Evolutionary conservation across 2,329 filamentous ascomycete species (phyloP).

Genomic region (Fusarium denticulatum): DNA sequence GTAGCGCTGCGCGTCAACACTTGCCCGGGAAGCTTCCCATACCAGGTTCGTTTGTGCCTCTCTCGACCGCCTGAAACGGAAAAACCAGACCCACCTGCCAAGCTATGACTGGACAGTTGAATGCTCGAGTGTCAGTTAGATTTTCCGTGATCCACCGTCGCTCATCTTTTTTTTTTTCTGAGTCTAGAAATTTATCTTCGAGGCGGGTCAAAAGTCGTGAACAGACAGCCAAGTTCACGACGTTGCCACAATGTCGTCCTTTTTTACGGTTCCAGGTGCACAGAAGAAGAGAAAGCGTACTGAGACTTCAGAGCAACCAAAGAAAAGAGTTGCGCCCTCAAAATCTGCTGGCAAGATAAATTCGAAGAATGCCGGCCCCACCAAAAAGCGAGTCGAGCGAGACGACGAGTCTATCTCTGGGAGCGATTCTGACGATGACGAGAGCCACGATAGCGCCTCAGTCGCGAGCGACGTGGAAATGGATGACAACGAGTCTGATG

Average conservation of each 20-base stretch:
- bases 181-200: constrained; percentile 43
- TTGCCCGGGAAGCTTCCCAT: constrained; percentile 37
- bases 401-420: constrained; percentile 83
- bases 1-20: constrained; percentile 52
- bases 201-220: constrained; percentile 44
- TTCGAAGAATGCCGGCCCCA: constrained; percentile 52
- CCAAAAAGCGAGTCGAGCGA: constrained; percentile 60
- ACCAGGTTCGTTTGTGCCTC: constrained; percentile 44
- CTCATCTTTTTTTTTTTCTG: constrained; percentile 55
- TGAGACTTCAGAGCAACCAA: constrained; percentile 63
- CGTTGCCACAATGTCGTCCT: constrained; percentile 80
- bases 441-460: constrained; percentile 51
- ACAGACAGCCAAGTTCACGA: constrained; percentile 40
- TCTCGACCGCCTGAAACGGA: constrained; percentile 48
- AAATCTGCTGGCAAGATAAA: constrained; percentile 55
- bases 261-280: constrained; percentile 88
- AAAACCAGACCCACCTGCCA: constrained; percentile 41
- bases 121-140: background rate
- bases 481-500: constrained; percentile 65
- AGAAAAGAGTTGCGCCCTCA: constrained; percentile 66
- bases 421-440: constrained; percentile 78
- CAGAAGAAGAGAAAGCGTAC: constrained; percentile 90
- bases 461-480: constrained; percentile 60
- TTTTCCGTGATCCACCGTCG: constrained; percentile 42
- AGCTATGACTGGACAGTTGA: constrained; percentile 39